Evolutionary conservation across 108 stramenopile species (phyloP), one percentile per base, ranked within the genome.

Genomic region (Nitzschia palea): DNA sequence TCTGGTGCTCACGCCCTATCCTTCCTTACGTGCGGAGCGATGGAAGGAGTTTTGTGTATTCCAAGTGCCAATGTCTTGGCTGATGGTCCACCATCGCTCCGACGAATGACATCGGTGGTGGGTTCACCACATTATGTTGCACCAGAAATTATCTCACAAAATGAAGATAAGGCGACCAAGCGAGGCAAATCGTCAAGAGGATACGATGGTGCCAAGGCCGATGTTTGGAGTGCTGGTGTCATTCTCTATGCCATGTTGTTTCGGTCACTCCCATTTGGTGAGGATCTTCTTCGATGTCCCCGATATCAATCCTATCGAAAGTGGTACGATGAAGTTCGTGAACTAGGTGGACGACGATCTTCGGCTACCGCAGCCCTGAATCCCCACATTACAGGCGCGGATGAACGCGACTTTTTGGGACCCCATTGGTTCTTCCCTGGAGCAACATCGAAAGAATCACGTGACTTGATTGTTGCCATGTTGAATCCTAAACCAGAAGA

Each of bases 191-290:
- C 36, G 18, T 15, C n/a, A 9, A 8, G 27, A 6, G 88, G 88
- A 9, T 96, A 96, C 65, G 95, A 96, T 66, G 95, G 95, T 10
- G 81, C 86, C 32, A 93, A 93, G 64, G 95, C 91, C 3, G 95
- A 96, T 78, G 89, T 94, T 0, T 96, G 95, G 95, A 93, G 91
- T 67, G 88, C 93, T n/a, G 95, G 95, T 47, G 92, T 96, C 32
- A 96, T 96, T 48, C 68, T 96, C 18, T 96, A 94, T 61, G 90
- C 90, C 32, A 92, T 94, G 90, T 77, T 96, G 8, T 91, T 87
- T 54, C 84, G 87, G 27, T 91, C 89, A 29, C 68, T 96, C 4
- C 95, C 95, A 4, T 96, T 96, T 73, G 95, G 95, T 10, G 86
- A 87, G 57, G 93, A 96, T 57, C 62, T 96, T 33, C 44, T 87